Base-by-base conservation (phyloP, 371 early-diverging fungal species). In the Lichtheimia ornata region DNA sequence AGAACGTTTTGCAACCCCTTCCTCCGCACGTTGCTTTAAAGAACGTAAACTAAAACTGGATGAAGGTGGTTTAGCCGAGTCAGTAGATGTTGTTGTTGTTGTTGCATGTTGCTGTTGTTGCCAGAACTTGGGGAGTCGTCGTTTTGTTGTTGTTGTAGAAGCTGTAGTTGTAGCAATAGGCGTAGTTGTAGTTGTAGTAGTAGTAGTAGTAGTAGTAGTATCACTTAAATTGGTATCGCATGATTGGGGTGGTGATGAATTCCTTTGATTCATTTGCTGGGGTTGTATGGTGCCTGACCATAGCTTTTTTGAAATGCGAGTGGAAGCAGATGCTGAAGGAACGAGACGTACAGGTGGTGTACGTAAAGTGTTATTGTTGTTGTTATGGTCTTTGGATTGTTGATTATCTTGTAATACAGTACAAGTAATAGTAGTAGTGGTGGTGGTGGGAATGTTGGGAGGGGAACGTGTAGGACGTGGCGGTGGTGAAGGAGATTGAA, bases 381-480 rank as follows among this genome's bases (percentile, higher is more conserved):
- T 27, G 5, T 27, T 27, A 5, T 28, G 28, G 7, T 5, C 28
- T 28, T 28, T 28, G 28, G 4, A 28, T 28, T 5, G 28, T 22
- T 22, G 28, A 28, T 28, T 28, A 28, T 28, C 28, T 28, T 28
- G 28, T 28, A 28, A 28, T 28, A 35, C 6, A 35, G 35, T 35
- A 9, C 9, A 9, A 11, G 5, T 35, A 9, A 9, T 35, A 9
- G 35, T 35, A 9, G 35, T 35, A 2, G 35, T 53, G 14, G 30
- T 53, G n/a, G 15, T 53, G n/a, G 54, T n/a, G 12, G 54, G 54
- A 20, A 30, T 54, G 54, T n/a, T 20, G 12, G 27, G 27, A 40
- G 40, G 40, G 1, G 54, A 28, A 35, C 17, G 54, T 15, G 13
- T 30, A n/a, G 53, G 53, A 53, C 11, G 35, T 11, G 35, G 53